Evolutionary conservation across 805 yeast genomes (phyloP).

Genomic region (Suhomyces prunicola): DNA sequence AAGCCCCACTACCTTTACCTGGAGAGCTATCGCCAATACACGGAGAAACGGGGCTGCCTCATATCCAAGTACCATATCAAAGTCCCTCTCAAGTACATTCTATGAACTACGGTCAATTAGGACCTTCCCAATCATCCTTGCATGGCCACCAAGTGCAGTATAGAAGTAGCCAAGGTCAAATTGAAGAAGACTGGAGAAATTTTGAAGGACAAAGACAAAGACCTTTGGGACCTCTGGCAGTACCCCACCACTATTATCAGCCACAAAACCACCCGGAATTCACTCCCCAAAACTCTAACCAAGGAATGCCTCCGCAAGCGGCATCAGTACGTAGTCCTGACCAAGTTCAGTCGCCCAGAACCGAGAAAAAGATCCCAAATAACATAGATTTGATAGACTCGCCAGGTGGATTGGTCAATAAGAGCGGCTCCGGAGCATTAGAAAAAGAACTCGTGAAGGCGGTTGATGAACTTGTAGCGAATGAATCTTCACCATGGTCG

Average conservation of each 20-base stretch:
- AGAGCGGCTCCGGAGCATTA: neutral
- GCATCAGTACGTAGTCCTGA: neutral
- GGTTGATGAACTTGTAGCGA: neutral
- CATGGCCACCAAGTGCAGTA: neutral
- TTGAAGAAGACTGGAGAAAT: neutral
- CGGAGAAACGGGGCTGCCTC: neutral
- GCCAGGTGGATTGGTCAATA: neutral
- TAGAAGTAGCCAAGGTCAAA: neutral
- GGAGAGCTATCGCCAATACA: neutral
- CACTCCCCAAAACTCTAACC: neutral
- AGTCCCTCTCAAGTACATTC: neutral
- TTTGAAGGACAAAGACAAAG: neutral
- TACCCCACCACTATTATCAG: neutral
- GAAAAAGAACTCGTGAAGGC: neutral
- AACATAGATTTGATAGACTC: neutral
- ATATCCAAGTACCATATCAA: neutral
- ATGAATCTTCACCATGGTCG: neutral
- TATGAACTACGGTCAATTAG: neutral
- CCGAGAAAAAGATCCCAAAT: neutral
- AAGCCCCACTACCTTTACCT: constrained; percentile 29
- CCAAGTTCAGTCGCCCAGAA: neutral
- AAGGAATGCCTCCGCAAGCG: neutral
- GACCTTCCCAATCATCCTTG: neutral
- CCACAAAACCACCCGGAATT: neutral
- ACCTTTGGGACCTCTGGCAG: neutral